phyloP scores from a whole-genome alignment of 1,284 basidiomycete species.

The Ganoderma leucocontextum region DNA sequence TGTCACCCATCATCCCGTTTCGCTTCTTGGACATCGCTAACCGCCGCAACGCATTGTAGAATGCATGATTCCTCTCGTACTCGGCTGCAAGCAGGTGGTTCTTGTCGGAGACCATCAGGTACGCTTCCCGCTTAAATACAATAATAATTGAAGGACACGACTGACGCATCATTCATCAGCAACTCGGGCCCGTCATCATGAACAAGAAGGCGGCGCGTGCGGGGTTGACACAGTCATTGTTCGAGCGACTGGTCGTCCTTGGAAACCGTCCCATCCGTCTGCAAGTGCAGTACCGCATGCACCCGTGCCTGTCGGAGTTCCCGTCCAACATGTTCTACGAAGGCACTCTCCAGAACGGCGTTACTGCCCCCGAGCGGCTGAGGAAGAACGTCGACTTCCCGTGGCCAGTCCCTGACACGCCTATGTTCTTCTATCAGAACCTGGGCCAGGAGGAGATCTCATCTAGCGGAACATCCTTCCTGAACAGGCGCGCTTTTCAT shows the following conservation, averaged over 20 bases:
- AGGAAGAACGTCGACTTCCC: conserved; percentile 99
- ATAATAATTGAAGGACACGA: conserved; percentile 24
- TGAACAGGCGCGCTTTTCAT: conserved; percentile 75
- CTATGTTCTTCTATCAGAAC: conserved; percentile 99
- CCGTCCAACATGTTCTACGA: conserved; percentile 99
- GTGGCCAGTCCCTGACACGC: conserved; percentile 97
- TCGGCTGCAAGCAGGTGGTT: conserved; percentile 98
- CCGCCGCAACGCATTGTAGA: conserved; percentile 56
- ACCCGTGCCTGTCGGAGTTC: conserved; percentile 98
- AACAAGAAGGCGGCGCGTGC: conserved; percentile 99
- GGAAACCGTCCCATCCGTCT: conserved; percentile 97
- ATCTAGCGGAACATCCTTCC: conserved; percentile 96
- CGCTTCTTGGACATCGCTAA: conserved; percentile 8
- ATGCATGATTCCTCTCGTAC: conserved; percentile 98
- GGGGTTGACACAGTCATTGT: conserved; percentile 96
- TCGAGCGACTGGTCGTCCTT: conserved; percentile 95
- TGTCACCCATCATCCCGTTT: conserved; percentile 41
- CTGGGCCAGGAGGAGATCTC: conserved; percentile 99
- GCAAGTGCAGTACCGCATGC: conserved; percentile 99
- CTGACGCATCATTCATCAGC: conserved; percentile 51
- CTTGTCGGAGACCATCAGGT: conserved; percentile 96
- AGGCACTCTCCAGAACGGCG: conserved; percentile 98
- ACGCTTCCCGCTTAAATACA: conserved; percentile 25
- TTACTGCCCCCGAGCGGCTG: conserved; percentile 96
- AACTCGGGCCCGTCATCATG: conserved; percentile 99